These are phyloP conservation scores for Phytophthora sp. DNA, from an alignment of 352 stramenopile genomes.

Conservation along the genomic window DNA sequence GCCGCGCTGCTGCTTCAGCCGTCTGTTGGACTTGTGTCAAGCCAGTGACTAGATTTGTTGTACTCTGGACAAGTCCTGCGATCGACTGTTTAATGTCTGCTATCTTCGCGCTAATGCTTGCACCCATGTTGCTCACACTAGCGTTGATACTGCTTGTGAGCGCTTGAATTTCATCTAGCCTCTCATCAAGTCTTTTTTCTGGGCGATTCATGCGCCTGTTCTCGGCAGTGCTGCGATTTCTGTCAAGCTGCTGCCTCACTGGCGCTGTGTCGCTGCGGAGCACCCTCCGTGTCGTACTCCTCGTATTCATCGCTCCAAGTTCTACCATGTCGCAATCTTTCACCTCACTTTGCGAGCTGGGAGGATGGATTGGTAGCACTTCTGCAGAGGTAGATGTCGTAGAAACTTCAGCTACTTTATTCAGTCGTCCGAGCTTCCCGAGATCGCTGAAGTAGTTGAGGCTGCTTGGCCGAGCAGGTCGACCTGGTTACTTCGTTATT, in stretches of 20 bases:
- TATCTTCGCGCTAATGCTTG: neutral
- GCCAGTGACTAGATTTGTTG: neutral
- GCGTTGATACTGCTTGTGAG: neutral
- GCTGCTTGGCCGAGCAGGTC: too few species aligned
- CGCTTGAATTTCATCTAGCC: neutral
- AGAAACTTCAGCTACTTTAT: too few species aligned
- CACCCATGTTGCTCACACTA: neutral
- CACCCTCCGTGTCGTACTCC: neutral
- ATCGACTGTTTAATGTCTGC: neutral
- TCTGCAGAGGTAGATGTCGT: too few species aligned
- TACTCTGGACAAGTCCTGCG: neutral
- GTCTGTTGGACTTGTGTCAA: neutral
- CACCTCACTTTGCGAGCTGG: too few species aligned
- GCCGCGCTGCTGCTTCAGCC: neutral
- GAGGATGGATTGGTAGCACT: too few species aligned
- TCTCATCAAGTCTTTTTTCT: neutral
- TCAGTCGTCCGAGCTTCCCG: too few species aligned
- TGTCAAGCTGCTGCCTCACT: neutral
- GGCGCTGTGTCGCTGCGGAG: neutral
- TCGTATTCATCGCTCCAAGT: slow-evolving; percentile 1
- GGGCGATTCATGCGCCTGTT: neutral
- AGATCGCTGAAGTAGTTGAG: too few species aligned
- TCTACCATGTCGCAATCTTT: slow-evolving; percentile 15
- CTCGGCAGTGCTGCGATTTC: neutral
- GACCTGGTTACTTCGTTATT: too few species aligned